Conservation (phyloP, 208 protist genomes). For the Crithidia thermophila region DNA sequence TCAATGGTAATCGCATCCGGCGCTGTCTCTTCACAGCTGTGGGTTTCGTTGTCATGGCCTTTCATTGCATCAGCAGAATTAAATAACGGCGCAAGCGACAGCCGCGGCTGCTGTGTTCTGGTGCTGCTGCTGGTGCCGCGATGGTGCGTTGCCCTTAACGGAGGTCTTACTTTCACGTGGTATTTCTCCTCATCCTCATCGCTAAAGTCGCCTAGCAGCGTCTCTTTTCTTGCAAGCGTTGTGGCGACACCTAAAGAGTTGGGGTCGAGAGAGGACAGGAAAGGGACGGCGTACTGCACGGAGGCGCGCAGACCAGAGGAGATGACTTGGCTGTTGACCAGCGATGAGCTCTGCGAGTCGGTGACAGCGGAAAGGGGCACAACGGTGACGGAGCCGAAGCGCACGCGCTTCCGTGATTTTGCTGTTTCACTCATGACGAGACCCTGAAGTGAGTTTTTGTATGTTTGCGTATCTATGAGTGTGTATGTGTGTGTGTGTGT, state of each 20-base stretch:
- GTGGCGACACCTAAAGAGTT: not conserved
- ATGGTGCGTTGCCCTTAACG: not conserved
- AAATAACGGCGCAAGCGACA: not conserved
- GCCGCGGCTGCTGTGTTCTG: not conserved
- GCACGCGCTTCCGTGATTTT: constrained; percentile 10
- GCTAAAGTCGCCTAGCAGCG: not conserved
- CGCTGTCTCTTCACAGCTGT: not conserved
- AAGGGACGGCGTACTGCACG: not conserved
- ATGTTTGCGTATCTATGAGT: too few relatives aligned
- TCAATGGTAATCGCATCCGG: not conserved
- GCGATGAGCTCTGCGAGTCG: constrained; percentile 1
- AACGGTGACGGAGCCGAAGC: constrained; percentile 14
- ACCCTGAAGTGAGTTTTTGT: too few relatives aligned
- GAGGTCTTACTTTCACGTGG: not conserved
- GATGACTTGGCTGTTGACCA: constrained; percentile 7
- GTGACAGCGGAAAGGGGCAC: not conserved
- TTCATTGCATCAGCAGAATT: not conserved
- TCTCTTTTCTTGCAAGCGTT: not conserved
- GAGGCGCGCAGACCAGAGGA: not conserved
- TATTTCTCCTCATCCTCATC: not conserved
- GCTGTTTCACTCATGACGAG: not conserved
- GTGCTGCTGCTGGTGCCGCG: not conserved
- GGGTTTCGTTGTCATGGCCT: too few relatives aligned
- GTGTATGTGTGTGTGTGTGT: too few relatives aligned
- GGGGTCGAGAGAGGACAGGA: not conserved